phyloP scores from a whole-genome alignment of 148 eudicot genomes.

The Spergularia bocconei region DNA sequence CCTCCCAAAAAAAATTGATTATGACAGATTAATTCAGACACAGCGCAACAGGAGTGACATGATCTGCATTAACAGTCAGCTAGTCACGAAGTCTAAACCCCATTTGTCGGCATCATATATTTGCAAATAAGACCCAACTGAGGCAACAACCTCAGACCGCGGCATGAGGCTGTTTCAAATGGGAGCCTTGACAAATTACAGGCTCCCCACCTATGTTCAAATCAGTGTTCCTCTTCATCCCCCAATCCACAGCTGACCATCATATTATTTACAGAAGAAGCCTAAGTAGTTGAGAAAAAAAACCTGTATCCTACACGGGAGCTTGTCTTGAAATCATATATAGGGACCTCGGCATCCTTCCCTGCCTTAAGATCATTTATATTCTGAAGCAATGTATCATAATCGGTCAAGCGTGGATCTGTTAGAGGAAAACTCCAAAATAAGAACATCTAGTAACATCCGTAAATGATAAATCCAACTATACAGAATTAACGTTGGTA shows the following conservation, averaged over 20 bases:
- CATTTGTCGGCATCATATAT: not conserved
- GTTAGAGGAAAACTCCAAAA: slow-evolving; percentile 21
- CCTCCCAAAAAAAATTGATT: no score
- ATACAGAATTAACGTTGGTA: not conserved
- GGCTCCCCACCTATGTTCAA: not conserved
- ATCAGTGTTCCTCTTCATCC: not conserved
- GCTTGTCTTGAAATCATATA: slow-evolving; percentile 92
- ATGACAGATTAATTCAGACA: no score
- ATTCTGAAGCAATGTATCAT: slow-evolving; percentile 80
- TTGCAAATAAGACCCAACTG: not conserved
- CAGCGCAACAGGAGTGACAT: no score
- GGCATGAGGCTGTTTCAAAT: not conserved
- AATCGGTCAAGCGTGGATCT: slow-evolving; percentile 96
- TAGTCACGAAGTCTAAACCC: no score
- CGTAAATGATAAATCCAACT: not conserved
- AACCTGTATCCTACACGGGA: slow-evolving; percentile 91
- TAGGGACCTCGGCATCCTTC: slow-evolving; percentile 63
- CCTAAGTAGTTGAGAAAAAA: slow-evolving; percentile 2
- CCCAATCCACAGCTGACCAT: not conserved
- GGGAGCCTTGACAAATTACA: not conserved
- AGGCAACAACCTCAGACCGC: not conserved
- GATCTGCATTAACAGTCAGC: no score
- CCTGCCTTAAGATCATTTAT: slow-evolving; percentile 77
- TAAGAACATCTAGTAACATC: slow-evolving; percentile 4
- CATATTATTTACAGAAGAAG: not conserved